Percentiles rank a stretch among this genome's conserved stretches.
phyloP scores from a whole-genome alignment of 1,284 basidiomycete genomes.

The Somion occarium region DNA sequence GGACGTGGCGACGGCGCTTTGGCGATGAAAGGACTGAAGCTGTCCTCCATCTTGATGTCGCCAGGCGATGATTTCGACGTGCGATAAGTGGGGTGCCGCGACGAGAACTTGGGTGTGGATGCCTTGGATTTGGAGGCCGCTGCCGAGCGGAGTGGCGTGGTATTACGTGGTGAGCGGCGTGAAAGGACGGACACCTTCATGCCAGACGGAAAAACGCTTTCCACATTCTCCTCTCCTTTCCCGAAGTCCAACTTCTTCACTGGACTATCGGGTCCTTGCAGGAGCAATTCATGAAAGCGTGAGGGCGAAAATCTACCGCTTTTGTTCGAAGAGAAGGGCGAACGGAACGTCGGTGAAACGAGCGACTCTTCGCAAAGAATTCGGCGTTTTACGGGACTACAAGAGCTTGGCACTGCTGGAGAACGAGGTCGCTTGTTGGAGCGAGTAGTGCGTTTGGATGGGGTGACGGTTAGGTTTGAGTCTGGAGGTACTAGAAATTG shows the following conservation, averaged over 20 bases:
- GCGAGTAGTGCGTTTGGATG: constrained; percentile 17
- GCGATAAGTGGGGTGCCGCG: not conserved
- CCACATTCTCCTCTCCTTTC: not conserved
- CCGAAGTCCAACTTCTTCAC: constrained; percentile 51
- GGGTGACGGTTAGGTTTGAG: constrained; percentile 12
- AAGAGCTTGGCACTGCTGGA: constrained; percentile 40
- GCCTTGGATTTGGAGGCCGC: not conserved
- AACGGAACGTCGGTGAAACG: constrained; percentile 33
- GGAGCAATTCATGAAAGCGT: constrained; percentile 24
- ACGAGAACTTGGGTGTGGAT: not conserved
- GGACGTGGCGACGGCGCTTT: constrained; percentile 21
- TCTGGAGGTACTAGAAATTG: constrained; percentile 36
- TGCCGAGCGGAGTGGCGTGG: not conserved
- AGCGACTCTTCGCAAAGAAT: constrained; percentile 57
- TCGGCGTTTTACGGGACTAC: constrained; percentile 49
- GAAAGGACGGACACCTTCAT: not conserved
- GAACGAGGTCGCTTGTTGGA: constrained; percentile 52
- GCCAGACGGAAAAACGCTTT: not conserved
- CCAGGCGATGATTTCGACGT: not conserved
- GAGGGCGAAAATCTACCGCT: constrained; percentile 19
- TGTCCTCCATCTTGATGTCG: not conserved
- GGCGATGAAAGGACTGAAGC: not conserved
- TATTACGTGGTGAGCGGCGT: not conserved
- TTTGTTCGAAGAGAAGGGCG: constrained; percentile 26
- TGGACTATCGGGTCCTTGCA: constrained; percentile 34